These are phyloP conservation scores for Aspergillus unguis DNA, from an alignment of 2,329 filamentous ascomycete species.

Conservation along the genomic window DNA sequence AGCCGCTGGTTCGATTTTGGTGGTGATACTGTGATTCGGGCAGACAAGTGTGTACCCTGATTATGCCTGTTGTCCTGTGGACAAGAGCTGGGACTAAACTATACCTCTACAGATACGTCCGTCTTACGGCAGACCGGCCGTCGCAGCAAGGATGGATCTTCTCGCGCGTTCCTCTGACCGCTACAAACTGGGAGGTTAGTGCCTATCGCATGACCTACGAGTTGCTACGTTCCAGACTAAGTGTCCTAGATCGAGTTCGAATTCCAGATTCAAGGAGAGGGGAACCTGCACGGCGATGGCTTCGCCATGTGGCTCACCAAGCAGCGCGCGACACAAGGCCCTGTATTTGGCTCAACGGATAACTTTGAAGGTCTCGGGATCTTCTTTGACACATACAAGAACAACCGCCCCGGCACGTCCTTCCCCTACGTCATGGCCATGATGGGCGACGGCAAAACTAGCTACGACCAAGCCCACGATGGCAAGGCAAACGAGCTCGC, in stretches of 20 bases:
- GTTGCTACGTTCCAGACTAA: background rate
- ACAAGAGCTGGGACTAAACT: conserved; percentile 11
- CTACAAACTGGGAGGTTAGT: conserved; percentile 89
- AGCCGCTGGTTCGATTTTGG: conserved; percentile 99
- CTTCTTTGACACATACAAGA: conserved; percentile 99
- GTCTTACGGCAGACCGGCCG: conserved; percentile 82
- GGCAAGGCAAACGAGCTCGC: conserved; percentile 91
- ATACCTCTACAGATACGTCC: conserved; percentile 68
- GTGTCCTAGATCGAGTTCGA: conserved; percentile 74
- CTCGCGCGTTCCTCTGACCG: conserved; percentile 88
- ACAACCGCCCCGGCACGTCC: conserved; percentile 90
- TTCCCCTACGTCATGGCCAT: conserved; percentile 99
- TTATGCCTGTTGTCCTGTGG: background rate
- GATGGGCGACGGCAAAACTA: conserved; percentile 84
- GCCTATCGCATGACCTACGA: background rate
- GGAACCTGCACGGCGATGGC: conserved; percentile 90
- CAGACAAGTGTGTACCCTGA: conserved; percentile 51
- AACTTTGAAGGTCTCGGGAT: conserved; percentile 90
- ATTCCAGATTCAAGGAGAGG: conserved; percentile 86
- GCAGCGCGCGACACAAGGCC: conserved; percentile 73
- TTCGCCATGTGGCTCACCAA: conserved; percentile 98
- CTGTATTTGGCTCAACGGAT: conserved; percentile 84
- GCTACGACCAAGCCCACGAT: conserved; percentile 90
- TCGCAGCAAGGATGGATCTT: conserved; percentile 93
- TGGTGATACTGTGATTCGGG: conserved; percentile 81